Conservation (phyloP, 441 rosid genomes). For the Kokia cookei region DNA sequence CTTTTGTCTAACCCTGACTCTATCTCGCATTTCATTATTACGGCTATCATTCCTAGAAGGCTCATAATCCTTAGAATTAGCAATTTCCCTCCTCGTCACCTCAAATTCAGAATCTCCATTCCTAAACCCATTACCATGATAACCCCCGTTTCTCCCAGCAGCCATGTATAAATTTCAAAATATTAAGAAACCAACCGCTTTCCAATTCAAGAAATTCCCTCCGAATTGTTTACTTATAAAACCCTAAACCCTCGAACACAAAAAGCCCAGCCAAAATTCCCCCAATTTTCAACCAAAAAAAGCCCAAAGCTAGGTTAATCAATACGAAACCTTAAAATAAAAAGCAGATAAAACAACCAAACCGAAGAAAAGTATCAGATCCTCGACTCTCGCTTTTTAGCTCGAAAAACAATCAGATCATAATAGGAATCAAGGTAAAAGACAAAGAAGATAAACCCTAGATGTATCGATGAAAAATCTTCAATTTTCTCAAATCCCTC, state of each 20-base stretch:
- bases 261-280: background rate
- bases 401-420: background rate
- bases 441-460: conserved; percentile 3
- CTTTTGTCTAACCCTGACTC: conserved; percentile 49
- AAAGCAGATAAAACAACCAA: conserved; percentile 1
- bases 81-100: conserved; percentile 40
- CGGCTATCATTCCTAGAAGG: conserved; percentile 34
- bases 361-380: background rate
- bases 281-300: background rate
- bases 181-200: conserved; percentile 14
- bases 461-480: background rate
- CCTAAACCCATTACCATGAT: conserved; percentile 60
- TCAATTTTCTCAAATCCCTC: background rate
- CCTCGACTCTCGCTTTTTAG: background rate
- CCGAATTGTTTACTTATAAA: conserved; percentile 6
- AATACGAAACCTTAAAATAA: conserved; percentile 8
- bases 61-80: conserved; percentile 40
- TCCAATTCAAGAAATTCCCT: conserved; percentile 13
- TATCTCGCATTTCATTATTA: conserved; percentile 32
- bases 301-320: conserved; percentile 10
- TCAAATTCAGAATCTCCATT: conserved; percentile 53
- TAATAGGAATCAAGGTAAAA: conserved; percentile 1
- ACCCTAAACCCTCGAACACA: conserved; percentile 18
- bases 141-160: conserved; percentile 77
- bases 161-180: conserved; percentile 46